Percentiles rank a stretch among this genome's conserved stretches.
Conservation (phyloP, 139 green algal species). For the Tetradesmus obliquus region DNA sequence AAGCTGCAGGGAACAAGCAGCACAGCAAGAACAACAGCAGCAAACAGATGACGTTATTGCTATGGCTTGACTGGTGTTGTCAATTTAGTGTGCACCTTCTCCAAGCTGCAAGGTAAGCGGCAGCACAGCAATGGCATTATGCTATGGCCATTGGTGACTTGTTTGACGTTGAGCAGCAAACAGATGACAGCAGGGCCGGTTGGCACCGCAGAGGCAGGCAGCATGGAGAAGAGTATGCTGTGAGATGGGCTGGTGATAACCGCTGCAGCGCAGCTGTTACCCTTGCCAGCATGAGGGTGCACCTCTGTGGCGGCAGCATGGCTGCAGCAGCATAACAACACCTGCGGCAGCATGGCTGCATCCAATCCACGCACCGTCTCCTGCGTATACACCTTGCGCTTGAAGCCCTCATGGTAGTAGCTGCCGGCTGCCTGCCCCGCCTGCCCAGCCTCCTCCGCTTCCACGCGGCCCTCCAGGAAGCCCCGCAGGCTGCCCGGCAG, state of each 20-base stretch:
- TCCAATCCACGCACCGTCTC: conserved; percentile 17
- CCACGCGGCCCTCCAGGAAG: conserved; percentile 16
- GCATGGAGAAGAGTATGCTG: too few relatives aligned
- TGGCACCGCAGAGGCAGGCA: too few relatives aligned
- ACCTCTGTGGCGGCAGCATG: too few relatives aligned
- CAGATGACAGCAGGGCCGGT: too few relatives aligned
- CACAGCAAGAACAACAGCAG: not conserved
- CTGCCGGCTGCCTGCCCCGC: not conserved
- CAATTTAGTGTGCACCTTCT: too few relatives aligned
- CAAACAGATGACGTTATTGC: not conserved
- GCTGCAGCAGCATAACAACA: not conserved
- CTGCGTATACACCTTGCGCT: conserved; percentile 21
- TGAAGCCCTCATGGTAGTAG: conserved; percentile 37
- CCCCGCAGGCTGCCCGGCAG: conserved; percentile 1
- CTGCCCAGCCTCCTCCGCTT: conserved; percentile 22
- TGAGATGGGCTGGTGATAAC: too few relatives aligned
- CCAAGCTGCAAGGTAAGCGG: not conserved
- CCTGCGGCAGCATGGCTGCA: not conserved
- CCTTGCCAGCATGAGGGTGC: too few relatives aligned
- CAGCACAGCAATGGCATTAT: not conserved
- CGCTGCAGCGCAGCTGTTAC: too few relatives aligned
- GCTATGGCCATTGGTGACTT: too few relatives aligned
- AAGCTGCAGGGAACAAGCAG: not conserved
- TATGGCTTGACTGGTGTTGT: not conserved
- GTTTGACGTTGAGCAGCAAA: too few relatives aligned